Conservation (phyloP, 768 basidiomycete species). For the Lactarius akahatsu region DNA sequence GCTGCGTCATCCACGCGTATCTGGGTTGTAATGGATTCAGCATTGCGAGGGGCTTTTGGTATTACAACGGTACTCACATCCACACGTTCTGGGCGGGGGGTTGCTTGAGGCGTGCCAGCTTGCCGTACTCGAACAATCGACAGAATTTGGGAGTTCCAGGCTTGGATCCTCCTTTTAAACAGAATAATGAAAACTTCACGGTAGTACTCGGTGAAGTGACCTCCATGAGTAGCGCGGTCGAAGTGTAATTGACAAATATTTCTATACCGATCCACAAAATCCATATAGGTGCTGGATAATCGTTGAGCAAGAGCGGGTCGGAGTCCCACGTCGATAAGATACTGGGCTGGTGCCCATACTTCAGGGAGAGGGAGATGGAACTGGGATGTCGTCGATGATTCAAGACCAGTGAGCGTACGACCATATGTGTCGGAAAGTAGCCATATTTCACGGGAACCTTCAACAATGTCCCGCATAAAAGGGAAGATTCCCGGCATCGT, state of each 20-base stretch:
- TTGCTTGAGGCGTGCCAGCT: background rate
- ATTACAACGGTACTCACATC: background rate
- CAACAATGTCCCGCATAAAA: background rate
- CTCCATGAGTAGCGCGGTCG: background rate
- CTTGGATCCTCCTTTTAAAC: background rate
- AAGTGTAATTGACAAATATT: background rate
- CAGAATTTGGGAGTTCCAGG: background rate
- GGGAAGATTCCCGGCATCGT: background rate
- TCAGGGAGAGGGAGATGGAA: slow-evolving; percentile 15
- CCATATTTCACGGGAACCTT: background rate
- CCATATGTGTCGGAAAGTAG: background rate
- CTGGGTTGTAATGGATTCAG: background rate
- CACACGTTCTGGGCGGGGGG: background rate
- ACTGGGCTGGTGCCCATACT: background rate
- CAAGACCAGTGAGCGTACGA: background rate
- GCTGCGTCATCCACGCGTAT: slow-evolving; percentile 7
- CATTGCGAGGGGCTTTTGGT: no score
- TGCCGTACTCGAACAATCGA: background rate
- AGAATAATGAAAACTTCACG: background rate
- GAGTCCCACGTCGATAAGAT: slow-evolving; percentile 12
- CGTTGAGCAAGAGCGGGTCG: background rate
- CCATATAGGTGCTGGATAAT: background rate
- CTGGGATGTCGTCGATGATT: no score
- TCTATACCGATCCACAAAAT: background rate
- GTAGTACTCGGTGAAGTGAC: slow-evolving; percentile 1